Base-by-base conservation (phyloP, 805 yeast species). In the Candida chilensis region DNA sequence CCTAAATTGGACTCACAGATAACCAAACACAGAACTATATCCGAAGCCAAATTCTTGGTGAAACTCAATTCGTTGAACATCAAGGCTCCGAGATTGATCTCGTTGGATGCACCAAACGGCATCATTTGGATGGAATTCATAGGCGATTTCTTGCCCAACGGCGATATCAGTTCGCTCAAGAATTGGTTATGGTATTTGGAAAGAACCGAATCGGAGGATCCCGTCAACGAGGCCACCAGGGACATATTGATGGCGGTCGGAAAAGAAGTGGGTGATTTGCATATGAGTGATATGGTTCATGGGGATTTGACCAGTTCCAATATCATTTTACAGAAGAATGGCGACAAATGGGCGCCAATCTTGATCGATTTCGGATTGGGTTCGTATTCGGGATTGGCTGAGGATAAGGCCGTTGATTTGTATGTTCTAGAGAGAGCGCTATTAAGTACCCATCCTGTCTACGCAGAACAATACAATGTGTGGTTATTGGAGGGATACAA, bases 341-440 rank as follows among this genome's bases (percentile, higher is more conserved):
- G 35, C 2, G 37, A 35, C 10, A 34, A 17, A 27, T 32, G 17
- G 27, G 42, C 37, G 5, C 86, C 94, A 0, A 71, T 62, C 20
- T 53, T 92, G 39, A 92, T 92, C 32, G 98, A 92, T 48, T 92
- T 92, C 57, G 98, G 98, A 0, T 63, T 92, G 13, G 82, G 94
- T 2, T 74, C 87, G 9, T 76, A 76, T 34, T 75, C 94, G 1
- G 66, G 68, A 1, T 50, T 86, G 37, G 70, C 82, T 0, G 98
- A 92, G 44, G 97, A 90, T 46, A 87, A 85, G 52, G 97, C 97
- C 3, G 98, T 92, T n/a, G 98, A 92, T 52, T 53, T 92, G 35
- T 92, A 92, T 44, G 97, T 92, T 8, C 56, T 92, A 36, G 98
- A 92, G 53, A 64, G 97, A 44, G 97, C 98, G 0, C 69, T 92